Evolutionary conservation across 805 yeast species (phyloP).

Genomic region (Ogataea angusta): DNA sequence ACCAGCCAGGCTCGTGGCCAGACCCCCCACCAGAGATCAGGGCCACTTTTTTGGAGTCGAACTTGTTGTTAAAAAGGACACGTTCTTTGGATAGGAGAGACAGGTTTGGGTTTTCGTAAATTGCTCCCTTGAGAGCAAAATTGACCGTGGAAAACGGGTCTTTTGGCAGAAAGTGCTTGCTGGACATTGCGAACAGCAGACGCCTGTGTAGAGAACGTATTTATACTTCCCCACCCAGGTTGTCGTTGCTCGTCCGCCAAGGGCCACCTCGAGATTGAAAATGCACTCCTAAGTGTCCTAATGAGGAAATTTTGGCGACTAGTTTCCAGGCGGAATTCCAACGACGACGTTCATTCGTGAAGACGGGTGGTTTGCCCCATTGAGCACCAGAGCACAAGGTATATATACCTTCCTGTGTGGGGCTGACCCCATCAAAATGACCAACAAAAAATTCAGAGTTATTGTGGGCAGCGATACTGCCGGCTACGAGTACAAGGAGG

Average conservation of each 20-base stretch:
- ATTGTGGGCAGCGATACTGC: slow-evolving; percentile 44
- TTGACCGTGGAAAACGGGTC: slow-evolving; percentile 35
- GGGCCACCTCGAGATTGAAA: background rate
- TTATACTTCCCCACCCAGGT: slow-evolving; percentile 1
- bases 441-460: slow-evolving; percentile 39
- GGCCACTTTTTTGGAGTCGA: slow-evolving; percentile 28
- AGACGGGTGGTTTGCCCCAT: no score
- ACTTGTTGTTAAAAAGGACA: slow-evolving; percentile 35
- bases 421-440: slow-evolving; percentile 1
- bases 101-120: slow-evolving; percentile 37
- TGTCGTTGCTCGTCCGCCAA: background rate
- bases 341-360: no score
- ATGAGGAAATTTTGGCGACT: slow-evolving; percentile 38
- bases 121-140: slow-evolving; percentile 37
- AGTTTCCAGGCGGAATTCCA: slow-evolving; percentile 8
- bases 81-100: slow-evolving; percentile 38
- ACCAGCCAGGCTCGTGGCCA: slow-evolving; percentile 43
- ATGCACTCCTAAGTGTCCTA: background rate
- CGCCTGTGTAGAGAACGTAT: background rate
- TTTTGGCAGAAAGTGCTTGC: slow-evolving; percentile 42
- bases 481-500: slow-evolving; percentile 42
- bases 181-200: slow-evolving; percentile 26
- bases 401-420: background rate
- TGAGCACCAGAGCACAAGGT: no score
- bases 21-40: slow-evolving; percentile 42